Base-by-base conservation (phyloP, 176 grass and related monocot species). In the Ensete glaucum region DNA sequence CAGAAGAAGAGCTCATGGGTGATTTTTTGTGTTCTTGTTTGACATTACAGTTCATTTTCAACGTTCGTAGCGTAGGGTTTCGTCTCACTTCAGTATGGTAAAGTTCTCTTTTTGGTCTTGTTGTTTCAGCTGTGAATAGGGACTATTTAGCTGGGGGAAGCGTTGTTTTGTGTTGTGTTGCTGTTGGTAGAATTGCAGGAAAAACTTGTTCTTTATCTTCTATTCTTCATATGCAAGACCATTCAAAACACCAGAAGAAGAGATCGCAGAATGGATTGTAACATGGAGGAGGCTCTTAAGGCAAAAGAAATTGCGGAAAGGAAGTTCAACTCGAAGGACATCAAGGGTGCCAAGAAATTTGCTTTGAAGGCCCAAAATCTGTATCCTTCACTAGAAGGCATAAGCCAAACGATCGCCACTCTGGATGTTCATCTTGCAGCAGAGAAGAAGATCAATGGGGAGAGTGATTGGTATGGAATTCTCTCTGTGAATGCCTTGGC, bases 401-500 rank as follows among this genome's bases (percentile, higher is more conserved):
- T 93, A 83, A 78, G 83, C 70, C 90, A 98, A 81, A 88, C 93
- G 90, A 83, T 93, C 1, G 74, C 94, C 9, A 93, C 86, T 2
- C 67, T 98, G 54, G 94, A 98, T 54, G 86, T 98, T 78, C 81
- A 98, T 81, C 88, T 91, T 81, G 90, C 94, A 54, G 74, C 94
- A 13, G 88, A 91, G 63, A 83, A 75, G 21, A 93, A 83, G 80
- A 83, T 93, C 71, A 78, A 69, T 73, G 94, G 90, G 68, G 90
- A 98, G 84, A 89, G 74, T 52, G 94, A 98, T 72, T 88, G 90
- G 86, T 98, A 98, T 62, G 80, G 84, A 54, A 91, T 98, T 78
- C 83, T 98, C 53, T 92, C 81, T 81, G 67, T 91, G 53, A 74
- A 79, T 64, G 75, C 86, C 16, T 87, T 75, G 60, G 82, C 84